Conservation (phyloP, 805 yeast species). For the Wickerhamomyces alni region DNA sequence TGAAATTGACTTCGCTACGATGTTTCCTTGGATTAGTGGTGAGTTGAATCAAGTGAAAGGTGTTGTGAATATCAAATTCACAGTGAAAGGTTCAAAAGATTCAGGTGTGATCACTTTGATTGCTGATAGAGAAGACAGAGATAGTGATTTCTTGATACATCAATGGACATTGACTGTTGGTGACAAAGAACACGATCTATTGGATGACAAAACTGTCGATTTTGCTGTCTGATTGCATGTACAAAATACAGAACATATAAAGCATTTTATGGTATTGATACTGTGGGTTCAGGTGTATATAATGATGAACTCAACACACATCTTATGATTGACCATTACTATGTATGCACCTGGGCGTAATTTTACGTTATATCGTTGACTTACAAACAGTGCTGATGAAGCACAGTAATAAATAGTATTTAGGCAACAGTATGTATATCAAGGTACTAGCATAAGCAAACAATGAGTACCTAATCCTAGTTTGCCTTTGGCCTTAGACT, state of each 20-base stretch:
- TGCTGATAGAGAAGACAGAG: constrained; percentile 62
- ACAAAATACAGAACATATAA: too few species aligned
- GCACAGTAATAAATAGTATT: too few species aligned
- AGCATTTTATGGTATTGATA: too few species aligned
- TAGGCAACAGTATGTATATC: too few species aligned
- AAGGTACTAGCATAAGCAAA: too few species aligned
- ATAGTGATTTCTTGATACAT: constrained; percentile 50
- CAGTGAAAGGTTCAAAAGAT: constrained; percentile 60
- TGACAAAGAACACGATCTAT: constrained; percentile 40
- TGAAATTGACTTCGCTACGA: constrained; percentile 64
- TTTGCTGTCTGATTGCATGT: constrained; percentile 16
- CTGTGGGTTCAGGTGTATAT: too few species aligned
- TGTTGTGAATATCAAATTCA: constrained; percentile 64
- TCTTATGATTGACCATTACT: too few species aligned
- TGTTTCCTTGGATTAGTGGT: constrained; percentile 89
- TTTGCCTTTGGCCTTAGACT: constrained; percentile 31
- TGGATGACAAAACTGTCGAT: constrained; percentile 39
- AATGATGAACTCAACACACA: too few species aligned
- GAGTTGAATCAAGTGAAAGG: constrained; percentile 80
- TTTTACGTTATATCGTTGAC: too few species aligned
- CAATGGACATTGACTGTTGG: constrained; percentile 55
- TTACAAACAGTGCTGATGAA: too few species aligned
- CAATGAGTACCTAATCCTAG: too few species aligned
- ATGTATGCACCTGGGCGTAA: too few species aligned
- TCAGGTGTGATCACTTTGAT: constrained; percentile 54